Evolutionary conservation across 129 eudicot genomes (phyloP).

Genomic region (Silybum marianum): DNA sequence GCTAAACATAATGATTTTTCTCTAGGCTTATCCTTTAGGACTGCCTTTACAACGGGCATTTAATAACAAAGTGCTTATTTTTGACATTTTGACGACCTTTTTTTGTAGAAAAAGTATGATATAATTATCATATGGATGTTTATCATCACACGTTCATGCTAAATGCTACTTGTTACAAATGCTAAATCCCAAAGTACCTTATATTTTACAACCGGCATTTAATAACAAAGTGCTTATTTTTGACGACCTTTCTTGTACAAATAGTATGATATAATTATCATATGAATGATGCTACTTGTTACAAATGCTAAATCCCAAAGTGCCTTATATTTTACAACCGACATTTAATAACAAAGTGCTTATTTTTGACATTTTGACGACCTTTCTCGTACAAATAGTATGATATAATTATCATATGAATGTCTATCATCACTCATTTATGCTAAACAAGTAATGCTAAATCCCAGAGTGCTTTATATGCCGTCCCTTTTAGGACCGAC

Average conservation of each 20-base stretch:
- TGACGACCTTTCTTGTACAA: not conserved
- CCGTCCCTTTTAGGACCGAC: not conserved
- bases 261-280: not conserved
- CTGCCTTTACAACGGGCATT: not conserved
- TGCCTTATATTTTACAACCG: not conserved
- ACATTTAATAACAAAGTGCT: not conserved
- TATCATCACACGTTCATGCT: no score
- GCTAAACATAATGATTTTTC: not conserved
- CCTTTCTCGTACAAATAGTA: not conserved
- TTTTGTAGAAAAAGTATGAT: not conserved
- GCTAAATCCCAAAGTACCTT: no score
- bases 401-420: not conserved
- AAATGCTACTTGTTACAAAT: no score
- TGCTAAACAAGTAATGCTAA: no score
- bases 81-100: not conserved
- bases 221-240: not conserved
- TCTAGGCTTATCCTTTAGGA: constrained; percentile 1
- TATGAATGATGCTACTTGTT: not conserved
- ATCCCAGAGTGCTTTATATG: not conserved
- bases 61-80: not conserved
- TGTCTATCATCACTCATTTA: no score
- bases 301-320: no score
- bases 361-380: not conserved
- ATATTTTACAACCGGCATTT: not conserved
- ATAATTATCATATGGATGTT: not conserved